phyloP scores from a whole-genome alignment of 1,284 basidiomycete species.

The Ustilago loliicola region DNA sequence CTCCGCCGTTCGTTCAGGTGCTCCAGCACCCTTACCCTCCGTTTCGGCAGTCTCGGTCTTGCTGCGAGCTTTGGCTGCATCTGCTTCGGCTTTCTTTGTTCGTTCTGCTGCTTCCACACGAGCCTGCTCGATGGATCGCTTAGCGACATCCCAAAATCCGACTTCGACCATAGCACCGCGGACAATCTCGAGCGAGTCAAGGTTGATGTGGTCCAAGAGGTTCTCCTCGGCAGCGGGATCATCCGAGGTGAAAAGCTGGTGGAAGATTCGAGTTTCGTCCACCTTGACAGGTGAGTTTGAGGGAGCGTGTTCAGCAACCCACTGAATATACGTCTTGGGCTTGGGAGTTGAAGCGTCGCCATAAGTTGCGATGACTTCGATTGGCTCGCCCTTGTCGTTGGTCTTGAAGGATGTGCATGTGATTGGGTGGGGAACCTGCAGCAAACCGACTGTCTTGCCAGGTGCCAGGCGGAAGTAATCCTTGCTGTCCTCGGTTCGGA shows the following conservation, averaged over 20 bases:
- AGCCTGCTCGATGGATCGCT: conserved; percentile 78
- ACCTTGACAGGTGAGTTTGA: conserved; percentile 85
- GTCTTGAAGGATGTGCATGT: conserved; percentile 90
- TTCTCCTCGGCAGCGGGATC: conserved; percentile 83
- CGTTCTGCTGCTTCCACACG: conserved; percentile 76
- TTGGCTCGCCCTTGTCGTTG: conserved; percentile 77
- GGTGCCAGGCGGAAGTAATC: conserved; percentile 99
- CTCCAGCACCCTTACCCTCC: conserved; percentile 37
- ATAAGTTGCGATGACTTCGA: conserved; percentile 82
- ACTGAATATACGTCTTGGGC: conserved; percentile 96
- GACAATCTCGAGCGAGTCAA: conserved; percentile 82
- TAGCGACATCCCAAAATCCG: conserved; percentile 88
- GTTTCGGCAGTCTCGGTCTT: conserved; percentile 27
- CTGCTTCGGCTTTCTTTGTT: conserved; percentile 73
- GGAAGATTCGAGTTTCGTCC: conserved; percentile 92
- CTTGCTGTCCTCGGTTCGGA: conserved; percentile 88
- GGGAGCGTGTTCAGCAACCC: conserved; percentile 88
- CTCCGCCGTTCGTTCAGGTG: conserved; percentile 75
- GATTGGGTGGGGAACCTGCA: conserved; percentile 94
- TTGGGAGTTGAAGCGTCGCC: conserved; percentile 75
- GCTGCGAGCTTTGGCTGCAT: conserved; percentile 69
- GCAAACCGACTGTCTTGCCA: conserved; percentile 95
- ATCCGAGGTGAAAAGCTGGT: conserved; percentile 92
- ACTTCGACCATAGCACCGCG: conserved; percentile 86
- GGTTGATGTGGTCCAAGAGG: conserved; percentile 83